Conservation (phyloP, 2,329 filamentous ascomycete genomes). For the Aspergillus pseudotamarii region DNA sequence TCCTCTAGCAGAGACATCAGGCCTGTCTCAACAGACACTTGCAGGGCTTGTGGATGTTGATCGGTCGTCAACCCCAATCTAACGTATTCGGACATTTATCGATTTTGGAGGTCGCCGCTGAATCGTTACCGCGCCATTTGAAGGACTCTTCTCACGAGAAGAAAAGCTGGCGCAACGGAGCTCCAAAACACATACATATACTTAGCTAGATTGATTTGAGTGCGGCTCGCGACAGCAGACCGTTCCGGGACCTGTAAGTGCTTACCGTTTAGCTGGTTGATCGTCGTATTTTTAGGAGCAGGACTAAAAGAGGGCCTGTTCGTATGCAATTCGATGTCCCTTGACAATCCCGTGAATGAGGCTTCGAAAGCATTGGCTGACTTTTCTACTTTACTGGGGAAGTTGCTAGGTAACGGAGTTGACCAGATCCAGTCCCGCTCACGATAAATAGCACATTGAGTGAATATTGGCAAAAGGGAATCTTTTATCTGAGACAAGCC, state of each 20-base stretch:
- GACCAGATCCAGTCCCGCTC: neutral
- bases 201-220: constrained; percentile 8
- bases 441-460: neutral
- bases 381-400: neutral
- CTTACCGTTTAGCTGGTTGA: too few relatives aligned
- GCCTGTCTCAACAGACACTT: constrained; percentile 30
- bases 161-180: neutral
- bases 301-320: neutral
- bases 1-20: constrained; percentile 26
- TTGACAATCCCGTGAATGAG: too few relatives aligned
- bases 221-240: neutral
- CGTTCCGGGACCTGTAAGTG: constrained; percentile 6
- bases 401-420: neutral
- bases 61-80: constrained; percentile 14
- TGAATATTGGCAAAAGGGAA: constrained; percentile 9
- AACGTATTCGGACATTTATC: neutral
- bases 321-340: too few relatives aligned
- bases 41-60: constrained; percentile 31
- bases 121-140: neutral
- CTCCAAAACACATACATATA: neutral
- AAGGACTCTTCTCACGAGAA: neutral
- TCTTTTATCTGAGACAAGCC: constrained; percentile 26
- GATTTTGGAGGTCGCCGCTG: neutral
- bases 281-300: neutral
- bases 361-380: neutral